Percentiles rank a stretch among this genome's conserved stretches.
These are phyloP conservation scores for Populus tomentosa DNA, from an alignment of 441 rosid species.

Conservation along the genomic window DNA sequence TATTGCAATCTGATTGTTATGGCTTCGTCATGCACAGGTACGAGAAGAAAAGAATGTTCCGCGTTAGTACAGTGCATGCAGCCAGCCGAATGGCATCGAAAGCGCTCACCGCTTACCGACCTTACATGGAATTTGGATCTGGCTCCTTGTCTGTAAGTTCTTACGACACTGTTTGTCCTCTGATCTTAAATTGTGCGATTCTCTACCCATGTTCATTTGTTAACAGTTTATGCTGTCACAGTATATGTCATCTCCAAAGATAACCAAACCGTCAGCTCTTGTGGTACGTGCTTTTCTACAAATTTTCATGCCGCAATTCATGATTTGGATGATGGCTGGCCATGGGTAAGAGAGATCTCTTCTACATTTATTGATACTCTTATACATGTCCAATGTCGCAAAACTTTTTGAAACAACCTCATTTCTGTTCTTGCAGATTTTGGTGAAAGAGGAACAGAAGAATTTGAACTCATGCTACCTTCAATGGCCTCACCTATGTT, in stretches of 20 bases:
- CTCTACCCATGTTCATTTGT: not conserved
- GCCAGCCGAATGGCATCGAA: slow-evolving; percentile 27
- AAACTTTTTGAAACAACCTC: too few species aligned
- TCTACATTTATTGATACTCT: too few species aligned
- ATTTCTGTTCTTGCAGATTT: not conserved
- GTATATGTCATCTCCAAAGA: not conserved
- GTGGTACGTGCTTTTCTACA: slow-evolving; percentile 7
- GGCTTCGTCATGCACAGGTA: slow-evolving; percentile 10
- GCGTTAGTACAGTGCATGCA: slow-evolving; percentile 18
- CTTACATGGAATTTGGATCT: slow-evolving; percentile 18
- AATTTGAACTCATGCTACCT: not conserved
- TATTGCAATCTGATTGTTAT: not conserved
- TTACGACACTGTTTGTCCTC: not conserved
- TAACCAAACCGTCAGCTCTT: slow-evolving; percentile 5
- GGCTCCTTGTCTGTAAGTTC: slow-evolving; percentile 17
- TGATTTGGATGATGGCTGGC: slow-evolving; percentile 12
- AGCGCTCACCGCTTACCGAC: slow-evolving; percentile 20
- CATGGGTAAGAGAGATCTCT: not conserved
- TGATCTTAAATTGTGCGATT: not conserved
- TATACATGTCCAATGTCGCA: too few species aligned
- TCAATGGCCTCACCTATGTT: not conserved
- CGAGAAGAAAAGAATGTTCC: slow-evolving; percentile 25
- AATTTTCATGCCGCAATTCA: slow-evolving; percentile 11
- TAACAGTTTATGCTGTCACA: not conserved
- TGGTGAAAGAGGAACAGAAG: not conserved